phyloP scores from a whole-genome alignment of 306 rosid genomes.

The Benincasa hispida region DNA sequence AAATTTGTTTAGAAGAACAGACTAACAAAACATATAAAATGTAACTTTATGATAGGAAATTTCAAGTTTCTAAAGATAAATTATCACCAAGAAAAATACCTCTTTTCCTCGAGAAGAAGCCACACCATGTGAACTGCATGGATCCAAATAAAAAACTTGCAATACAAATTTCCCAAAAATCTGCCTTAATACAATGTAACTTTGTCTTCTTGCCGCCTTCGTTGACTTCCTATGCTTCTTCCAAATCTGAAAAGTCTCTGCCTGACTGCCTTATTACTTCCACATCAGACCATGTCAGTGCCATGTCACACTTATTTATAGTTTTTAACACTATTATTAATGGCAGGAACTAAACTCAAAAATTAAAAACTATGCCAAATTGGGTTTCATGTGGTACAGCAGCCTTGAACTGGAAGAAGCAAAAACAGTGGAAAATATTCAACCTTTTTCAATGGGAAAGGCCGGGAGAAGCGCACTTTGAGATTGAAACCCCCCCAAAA shows the following conservation, averaged over 20 bases:
- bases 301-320: not conserved
- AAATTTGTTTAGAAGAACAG: not conserved
- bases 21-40: not conserved
- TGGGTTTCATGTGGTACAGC: constrained; percentile 7
- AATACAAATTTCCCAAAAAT: constrained; percentile 16
- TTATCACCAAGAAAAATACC: not conserved
- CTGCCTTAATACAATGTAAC: constrained; percentile 7
- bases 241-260: not conserved
- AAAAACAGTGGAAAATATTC: constrained; percentile 23
- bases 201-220: not conserved
- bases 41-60: not conserved
- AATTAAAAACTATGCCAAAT: not conserved
- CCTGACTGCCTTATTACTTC: not conserved
- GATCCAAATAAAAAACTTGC: constrained; percentile 10
- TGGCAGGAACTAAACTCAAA: not conserved
- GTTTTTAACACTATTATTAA: not conserved
- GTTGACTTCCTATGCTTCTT: not conserved
- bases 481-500: not conserved
- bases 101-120: constrained; percentile 2
- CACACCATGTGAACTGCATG: not conserved
- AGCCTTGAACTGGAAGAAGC: constrained; percentile 2
- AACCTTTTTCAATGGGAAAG: constrained; percentile 15
- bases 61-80: not conserved
- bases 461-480: constrained; percentile 51
- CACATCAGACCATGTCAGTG: not conserved